Conservation (phyloP, 108 stramenopile genomes). For the Stephanodiscus triporus region DNA sequence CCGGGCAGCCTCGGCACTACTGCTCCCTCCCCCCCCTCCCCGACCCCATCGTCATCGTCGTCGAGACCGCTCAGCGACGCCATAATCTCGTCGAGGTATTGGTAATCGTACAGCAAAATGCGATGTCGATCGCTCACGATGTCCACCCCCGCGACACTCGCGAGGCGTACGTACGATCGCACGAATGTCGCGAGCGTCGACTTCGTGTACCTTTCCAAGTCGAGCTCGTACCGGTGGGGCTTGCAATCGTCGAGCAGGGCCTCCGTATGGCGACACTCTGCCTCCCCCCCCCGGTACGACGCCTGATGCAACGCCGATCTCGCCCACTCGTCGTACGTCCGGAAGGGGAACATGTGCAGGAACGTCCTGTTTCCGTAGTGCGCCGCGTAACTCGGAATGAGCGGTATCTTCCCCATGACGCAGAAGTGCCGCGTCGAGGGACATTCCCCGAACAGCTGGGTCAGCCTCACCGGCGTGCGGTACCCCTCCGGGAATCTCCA, state of each 20-base stretch:
- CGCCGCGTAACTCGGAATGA: neutral
- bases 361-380: neutral
- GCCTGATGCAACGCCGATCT: conserved; percentile 21
- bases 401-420: neutral
- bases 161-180: neutral
- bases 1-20: conserved; percentile 11
- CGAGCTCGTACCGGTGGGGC: conserved; percentile 14
- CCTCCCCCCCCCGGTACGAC: conserved; percentile 17
- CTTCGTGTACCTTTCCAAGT: conserved; percentile 10
- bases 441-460: neutral
- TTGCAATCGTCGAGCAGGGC: conserved; percentile 3
- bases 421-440: conserved; percentile 1
- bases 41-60: neutral
- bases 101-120: conserved; percentile 16
- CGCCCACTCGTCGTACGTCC: conserved; percentile 25
- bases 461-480: neutral
- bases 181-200: neutral
- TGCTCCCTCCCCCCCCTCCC: too few relatives aligned
- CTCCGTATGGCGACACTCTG: conserved; percentile 1
- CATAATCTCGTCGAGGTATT: conserved; percentile 10
- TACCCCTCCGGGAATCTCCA: conserved; percentile 18
- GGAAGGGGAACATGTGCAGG: conserved; percentile 22
- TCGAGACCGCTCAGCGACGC: neutral
- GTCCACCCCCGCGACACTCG: neutral
- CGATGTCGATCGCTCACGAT: neutral